These are phyloP conservation scores for Colletotrichum spinosum DNA, from an alignment of 2,329 filamentous ascomycete species.

Conservation along the genomic window DNA sequence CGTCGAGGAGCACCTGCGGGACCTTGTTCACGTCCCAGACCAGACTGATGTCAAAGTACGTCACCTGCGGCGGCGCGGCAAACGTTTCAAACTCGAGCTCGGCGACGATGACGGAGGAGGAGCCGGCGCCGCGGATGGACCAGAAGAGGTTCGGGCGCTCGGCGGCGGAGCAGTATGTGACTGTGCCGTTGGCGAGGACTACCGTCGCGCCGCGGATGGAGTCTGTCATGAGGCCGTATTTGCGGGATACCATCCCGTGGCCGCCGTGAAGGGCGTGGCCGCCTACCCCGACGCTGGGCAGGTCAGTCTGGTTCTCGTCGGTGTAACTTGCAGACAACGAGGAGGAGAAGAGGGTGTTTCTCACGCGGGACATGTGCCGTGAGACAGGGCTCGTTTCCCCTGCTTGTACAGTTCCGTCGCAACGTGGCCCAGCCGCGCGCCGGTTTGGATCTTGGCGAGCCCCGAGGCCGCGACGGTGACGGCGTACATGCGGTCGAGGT, in stretches of 20 bases:
- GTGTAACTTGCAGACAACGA: neutral
- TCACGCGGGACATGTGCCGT: constrained; percentile 65
- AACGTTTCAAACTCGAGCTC: constrained; percentile 54
- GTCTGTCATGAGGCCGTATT: constrained; percentile 46
- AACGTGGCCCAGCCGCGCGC: constrained; percentile 62
- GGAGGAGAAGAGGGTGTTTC: constrained; percentile 13
- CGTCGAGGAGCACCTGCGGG: constrained; percentile 9
- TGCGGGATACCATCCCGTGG: constrained; percentile 42
- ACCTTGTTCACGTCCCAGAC: constrained; percentile 2
- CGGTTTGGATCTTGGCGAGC: constrained; percentile 58
- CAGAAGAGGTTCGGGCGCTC: constrained; percentile 55
- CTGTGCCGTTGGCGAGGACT: constrained; percentile 50
- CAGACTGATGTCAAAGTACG: constrained; percentile 40
- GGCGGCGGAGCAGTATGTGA: constrained; percentile 46
- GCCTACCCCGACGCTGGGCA: constrained; percentile 50
- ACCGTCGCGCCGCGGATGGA: constrained; percentile 49
- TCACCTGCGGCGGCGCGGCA: constrained; percentile 46
- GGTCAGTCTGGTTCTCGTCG: neutral
- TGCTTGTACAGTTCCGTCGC: constrained; percentile 53
- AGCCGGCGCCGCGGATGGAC: constrained; percentile 55
- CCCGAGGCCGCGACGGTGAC: constrained; percentile 53
- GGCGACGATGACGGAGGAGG: constrained; percentile 55
- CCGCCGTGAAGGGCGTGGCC: constrained; percentile 59
- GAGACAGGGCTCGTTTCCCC: constrained; percentile 55
- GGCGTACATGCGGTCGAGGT: constrained; percentile 58